Evolutionary conservation across 2,329 filamentous ascomycete species (phyloP), one percentile per base, ranked within the genome.

Genomic region (Basipetospora chlamydospora): DNA sequence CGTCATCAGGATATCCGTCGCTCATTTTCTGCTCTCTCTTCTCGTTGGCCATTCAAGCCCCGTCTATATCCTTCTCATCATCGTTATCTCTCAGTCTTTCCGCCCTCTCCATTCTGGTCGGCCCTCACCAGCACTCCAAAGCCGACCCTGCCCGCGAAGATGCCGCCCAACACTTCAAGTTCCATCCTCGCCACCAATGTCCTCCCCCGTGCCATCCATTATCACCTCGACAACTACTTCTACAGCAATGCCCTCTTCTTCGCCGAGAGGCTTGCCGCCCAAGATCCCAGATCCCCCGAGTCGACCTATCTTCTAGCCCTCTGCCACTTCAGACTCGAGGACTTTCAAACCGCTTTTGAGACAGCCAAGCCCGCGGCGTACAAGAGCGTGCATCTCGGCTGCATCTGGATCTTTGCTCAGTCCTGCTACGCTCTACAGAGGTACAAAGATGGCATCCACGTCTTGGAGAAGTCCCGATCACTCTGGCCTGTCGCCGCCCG

Each of bases 221-320:
- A 79, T 52, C 73, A 79, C 48, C 76, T 98, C 55, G 90, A 98
- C 64, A 93, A 94, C 54, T 79, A 86, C 51, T 75, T 87, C 26
- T 70, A 81, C 52, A 77, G 87, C 39, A 96, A 93, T 53, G 90
- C 90, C 39, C 76, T 94, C 28, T 98, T 98, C 61, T 84, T 94
- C 42, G 82, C 90, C 41, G 84, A 88, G 51, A 77, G 90, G 44
- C 72, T 95, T 15, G 70, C 77, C 43, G 87, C 85, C 35, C 82
- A 88, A 48, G 88, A 96, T 49, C 74, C 80, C 17, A 77, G 81
- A 48, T 82, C 78, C 15, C 68, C 73, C 40, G 90, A 98, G 57
- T 78, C 84, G 21, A 68, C 76, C 31, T 87, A 93, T 53, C 72
- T 98, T 10, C 65, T 94, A 33, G 76, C 87, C 11, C 73, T 93